Percentiles rank a stretch among this genome's conserved stretches.
Evolutionary conservation across 73 alveolate genomes (phyloP).

Genomic region (Paramecium octaurelia): DNA sequence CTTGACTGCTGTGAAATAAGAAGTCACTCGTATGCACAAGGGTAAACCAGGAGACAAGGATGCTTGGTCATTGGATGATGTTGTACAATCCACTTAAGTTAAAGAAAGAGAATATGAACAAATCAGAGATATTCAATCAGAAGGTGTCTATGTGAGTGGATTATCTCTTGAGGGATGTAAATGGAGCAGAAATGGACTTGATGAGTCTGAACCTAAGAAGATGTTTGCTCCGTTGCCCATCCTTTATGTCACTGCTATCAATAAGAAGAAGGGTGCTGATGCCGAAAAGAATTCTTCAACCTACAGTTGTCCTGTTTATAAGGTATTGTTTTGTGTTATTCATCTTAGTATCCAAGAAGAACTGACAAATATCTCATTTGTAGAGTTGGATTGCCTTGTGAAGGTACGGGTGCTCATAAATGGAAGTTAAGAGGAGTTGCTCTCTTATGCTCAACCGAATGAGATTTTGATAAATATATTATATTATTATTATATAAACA

Average conservation of each 20-base stretch:
- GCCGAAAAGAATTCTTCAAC: slow-evolving; percentile 44
- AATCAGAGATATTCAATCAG: slow-evolving; percentile 76
- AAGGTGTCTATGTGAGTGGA: slow-evolving; percentile 96
- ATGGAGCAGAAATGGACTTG: slow-evolving; percentile 97
- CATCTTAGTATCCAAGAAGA: slow-evolving; percentile 51
- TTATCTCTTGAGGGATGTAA: slow-evolving; percentile 98
- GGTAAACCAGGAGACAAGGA: slow-evolving; percentile 69
- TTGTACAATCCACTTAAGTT: slow-evolving; percentile 85
- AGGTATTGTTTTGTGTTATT: background rate
- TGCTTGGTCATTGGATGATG: slow-evolving; percentile 93
- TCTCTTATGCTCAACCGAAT: slow-evolving; percentile 88
- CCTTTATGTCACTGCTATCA: slow-evolving; percentile 80
- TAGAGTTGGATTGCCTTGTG: slow-evolving; percentile 93
- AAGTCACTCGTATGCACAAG: slow-evolving; percentile 94
- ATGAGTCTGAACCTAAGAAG: slow-evolving; percentile 90
- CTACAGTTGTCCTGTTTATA: slow-evolving; percentile 46
- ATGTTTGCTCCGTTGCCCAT: slow-evolving; percentile 84
- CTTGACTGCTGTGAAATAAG: slow-evolving; percentile 98
- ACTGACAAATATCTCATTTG: slow-evolving; percentile 95
- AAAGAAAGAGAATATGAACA: slow-evolving; percentile 78
- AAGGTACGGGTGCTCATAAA: slow-evolving; percentile 87
- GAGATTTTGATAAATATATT: slow-evolving; percentile 58
- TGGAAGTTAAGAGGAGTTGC: slow-evolving; percentile 97
- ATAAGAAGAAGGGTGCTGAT: slow-evolving; percentile 65
- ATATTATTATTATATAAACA: background rate